These are phyloP conservation scores for Geotrichum bryndzae DNA, from an alignment of 1,139 yeast genomes.

Conservation along the genomic window DNA sequence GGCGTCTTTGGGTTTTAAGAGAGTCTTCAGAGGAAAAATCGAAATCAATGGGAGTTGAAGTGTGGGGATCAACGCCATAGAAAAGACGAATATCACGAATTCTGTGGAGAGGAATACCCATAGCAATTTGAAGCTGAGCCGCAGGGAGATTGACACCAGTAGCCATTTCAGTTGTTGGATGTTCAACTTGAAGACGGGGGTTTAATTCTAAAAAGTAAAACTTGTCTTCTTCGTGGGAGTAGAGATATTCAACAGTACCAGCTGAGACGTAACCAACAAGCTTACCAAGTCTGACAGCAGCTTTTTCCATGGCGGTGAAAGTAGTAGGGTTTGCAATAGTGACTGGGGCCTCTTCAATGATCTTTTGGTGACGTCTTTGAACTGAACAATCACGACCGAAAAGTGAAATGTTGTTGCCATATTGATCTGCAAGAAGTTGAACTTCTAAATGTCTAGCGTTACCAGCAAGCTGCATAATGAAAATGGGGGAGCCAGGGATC, in stretches of 20 bases:
- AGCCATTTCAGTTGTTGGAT: conserved; percentile 99
- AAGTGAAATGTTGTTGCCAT: conserved; percentile 86
- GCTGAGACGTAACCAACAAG: conserved; percentile 97
- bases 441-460: conserved; percentile 94
- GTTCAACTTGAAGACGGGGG: conserved; percentile 98
- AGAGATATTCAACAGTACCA: conserved; percentile 96
- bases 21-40: conserved; percentile 73
- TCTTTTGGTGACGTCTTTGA: conserved; percentile 95
- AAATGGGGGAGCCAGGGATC: conserved; percentile 94
- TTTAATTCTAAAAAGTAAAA: conserved; percentile 93
- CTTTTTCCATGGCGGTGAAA: conserved; percentile 86
- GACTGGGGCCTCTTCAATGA: conserved; percentile 95
- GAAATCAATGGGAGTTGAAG: conserved; percentile 84
- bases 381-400: conserved; percentile 97
- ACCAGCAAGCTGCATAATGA: conserved; percentile 91
- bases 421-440: conserved; percentile 89
- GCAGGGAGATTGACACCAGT: conserved; percentile 97
- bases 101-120: conserved; percentile 97
- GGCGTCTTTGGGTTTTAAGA: conserved; percentile 75
- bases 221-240: conserved; percentile 88
- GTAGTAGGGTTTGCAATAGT: conserved; percentile 86
- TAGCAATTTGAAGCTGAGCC: conserved; percentile 96
- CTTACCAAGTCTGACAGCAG: conserved; percentile 94
- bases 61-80: conserved; percentile 94
- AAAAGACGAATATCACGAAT: conserved; percentile 85